Evolutionary conservation across 129 eudicot genomes (phyloP).

Genomic region (Pseudognaphalium luteoalbum): DNA sequence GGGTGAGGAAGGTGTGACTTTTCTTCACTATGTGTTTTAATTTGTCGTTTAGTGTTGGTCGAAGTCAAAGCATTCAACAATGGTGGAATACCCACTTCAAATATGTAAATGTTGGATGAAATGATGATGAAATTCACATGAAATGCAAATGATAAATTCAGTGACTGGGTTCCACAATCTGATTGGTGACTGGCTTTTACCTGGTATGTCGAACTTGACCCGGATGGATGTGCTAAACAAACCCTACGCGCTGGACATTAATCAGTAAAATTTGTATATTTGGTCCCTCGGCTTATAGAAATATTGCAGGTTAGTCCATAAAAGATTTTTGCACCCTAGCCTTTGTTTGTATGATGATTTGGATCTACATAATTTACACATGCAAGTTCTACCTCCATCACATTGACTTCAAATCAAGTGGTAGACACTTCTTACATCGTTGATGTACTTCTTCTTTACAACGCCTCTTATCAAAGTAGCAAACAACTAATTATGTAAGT

Average conservation of each 20-base stretch:
- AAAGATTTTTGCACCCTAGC: neutral
- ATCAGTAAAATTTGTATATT: neutral
- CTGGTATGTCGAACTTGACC: constrained; percentile 4
- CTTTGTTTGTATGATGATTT: neutral
- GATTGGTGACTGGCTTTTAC: constrained; percentile 27
- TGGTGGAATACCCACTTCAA: constrained; percentile 50
- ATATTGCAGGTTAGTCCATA: neutral
- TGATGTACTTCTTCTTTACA: too few relatives aligned
- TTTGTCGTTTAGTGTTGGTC: constrained; percentile 34
- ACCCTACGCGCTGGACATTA: too few relatives aligned
- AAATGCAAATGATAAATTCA: constrained; percentile 12
- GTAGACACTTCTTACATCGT: neutral
- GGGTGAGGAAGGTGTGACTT: constrained; percentile 79
- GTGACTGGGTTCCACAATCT: constrained; percentile 17
- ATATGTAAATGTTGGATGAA: constrained; percentile 33
- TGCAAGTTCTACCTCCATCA: too few relatives aligned
- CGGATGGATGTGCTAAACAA: too few relatives aligned
- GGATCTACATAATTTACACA: too few relatives aligned
- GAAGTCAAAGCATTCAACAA: constrained; percentile 57
- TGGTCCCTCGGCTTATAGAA: constrained; percentile 11
- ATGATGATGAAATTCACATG: constrained; percentile 5
- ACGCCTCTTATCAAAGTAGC: too few relatives aligned
- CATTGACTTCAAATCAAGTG: too few relatives aligned
- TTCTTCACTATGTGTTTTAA: constrained; percentile 43
- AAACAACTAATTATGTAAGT: too few relatives aligned